Evolutionary conservation across 1,284 basidiomycete genomes (phyloP), one percentile per base, ranked within the genome.

Genomic region (Takashimella koratensis): DNA sequence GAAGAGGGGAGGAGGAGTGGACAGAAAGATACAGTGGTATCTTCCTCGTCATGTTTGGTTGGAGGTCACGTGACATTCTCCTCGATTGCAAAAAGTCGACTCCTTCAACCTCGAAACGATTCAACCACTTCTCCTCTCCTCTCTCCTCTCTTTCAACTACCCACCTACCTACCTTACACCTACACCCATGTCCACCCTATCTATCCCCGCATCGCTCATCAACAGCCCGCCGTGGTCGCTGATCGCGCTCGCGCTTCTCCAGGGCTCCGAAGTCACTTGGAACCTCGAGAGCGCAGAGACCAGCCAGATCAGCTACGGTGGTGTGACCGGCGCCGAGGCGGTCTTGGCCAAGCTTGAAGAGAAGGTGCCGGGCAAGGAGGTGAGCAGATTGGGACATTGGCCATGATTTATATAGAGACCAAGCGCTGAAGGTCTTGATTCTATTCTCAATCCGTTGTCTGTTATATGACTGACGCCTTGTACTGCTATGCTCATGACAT

Each of bases 401-500:
- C 0, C 79, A 76, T 67, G 77, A 79, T 51, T 72, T 74, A 20
- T 76, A 72, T 51, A 62, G 62, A 58, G 61, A 57, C 49, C 74
- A 57, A 64, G 66, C 67, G n/a, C n/a, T n/a, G n/a, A n/a, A n/a
- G n/a, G n/a, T n/a, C n/a, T n/a, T n/a, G n/a, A n/a, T n/a, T n/a
- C n/a, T n/a, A n/a, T n/a, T n/a, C n/a, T n/a, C n/a, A n/a, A n/a
- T n/a, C n/a, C n/a, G n/a, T n/a, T n/a, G n/a, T n/a, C n/a, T n/a
- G n/a, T n/a, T n/a, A n/a, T n/a, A n/a, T n/a, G n/a, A n/a, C n/a
- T n/a, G n/a, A n/a, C n/a, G n/a, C n/a, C n/a, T n/a, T n/a, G n/a
- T n/a, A n/a, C n/a, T n/a, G n/a, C n/a, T n/a, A n/a, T n/a, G n/a
- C n/a, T n/a, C n/a, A n/a, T n/a, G n/a, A n/a, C n/a, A n/a, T n/a